These are phyloP conservation scores for Tulasnella sp. DNA, from an alignment of 768 basidiomycete species.

Conservation along the genomic window DNA sequence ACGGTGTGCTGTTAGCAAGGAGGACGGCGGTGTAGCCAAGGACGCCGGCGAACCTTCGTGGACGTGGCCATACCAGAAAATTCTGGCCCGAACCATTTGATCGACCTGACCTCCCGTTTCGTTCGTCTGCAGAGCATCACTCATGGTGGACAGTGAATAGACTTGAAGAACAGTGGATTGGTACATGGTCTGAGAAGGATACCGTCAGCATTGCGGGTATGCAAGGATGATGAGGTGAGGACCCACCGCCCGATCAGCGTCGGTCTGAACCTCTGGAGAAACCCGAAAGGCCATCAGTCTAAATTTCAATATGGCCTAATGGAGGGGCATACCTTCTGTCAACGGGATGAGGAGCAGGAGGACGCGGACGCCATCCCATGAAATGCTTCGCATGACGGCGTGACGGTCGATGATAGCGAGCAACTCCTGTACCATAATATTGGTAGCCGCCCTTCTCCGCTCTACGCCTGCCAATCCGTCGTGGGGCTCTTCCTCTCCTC, in stretches of 20 bases:
- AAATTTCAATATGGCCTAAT: neutral
- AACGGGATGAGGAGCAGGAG: conserved; percentile 74
- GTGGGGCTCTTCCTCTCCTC: conserved; percentile 48
- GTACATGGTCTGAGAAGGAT: conserved; percentile 54
- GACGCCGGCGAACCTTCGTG: conserved; percentile 47
- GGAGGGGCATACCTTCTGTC: conserved; percentile 58
- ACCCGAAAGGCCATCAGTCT: neutral
- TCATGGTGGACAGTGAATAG: conserved; percentile 59
- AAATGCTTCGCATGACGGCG: conserved; percentile 68
- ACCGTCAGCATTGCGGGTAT: neutral
- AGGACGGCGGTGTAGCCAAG: neutral
- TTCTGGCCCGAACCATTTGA: conserved; percentile 54
- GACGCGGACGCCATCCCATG: conserved; percentile 79
- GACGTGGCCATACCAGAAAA: conserved; percentile 85
- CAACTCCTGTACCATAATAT: conserved; percentile 66
- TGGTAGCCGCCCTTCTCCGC: conserved; percentile 48
- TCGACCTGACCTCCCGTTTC: conserved; percentile 48
- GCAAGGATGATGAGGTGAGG: neutral
- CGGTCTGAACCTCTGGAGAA: conserved; percentile 37
- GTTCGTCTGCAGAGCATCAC: conserved; percentile 43
- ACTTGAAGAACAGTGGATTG: conserved; percentile 79
- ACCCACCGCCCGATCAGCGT: conserved; percentile 40
- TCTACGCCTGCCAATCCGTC: conserved; percentile 30
- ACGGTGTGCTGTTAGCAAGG: neutral
- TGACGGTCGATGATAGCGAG: conserved; percentile 73